Conservation (phyloP, 2,329 filamentous ascomycete species). For the Hawksworthiomyces lignivorus region DNA sequence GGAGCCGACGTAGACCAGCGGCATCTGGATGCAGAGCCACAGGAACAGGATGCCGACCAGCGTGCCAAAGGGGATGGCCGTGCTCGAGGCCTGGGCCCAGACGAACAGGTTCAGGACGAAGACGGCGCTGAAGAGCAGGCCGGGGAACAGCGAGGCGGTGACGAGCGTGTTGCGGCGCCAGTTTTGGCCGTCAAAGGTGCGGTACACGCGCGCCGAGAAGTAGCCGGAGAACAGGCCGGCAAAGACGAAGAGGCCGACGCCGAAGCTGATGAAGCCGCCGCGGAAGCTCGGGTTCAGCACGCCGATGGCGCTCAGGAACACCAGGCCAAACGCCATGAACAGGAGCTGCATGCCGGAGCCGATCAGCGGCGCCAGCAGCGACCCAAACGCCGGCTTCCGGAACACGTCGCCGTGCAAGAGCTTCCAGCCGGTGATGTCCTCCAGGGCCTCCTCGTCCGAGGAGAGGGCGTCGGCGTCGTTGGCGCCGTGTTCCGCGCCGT, state of each 20-base stretch:
- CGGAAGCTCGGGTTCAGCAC: slow-evolving; percentile 80
- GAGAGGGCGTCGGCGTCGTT: slow-evolving; percentile 41
- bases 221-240: slow-evolving; percentile 81
- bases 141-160: slow-evolving; percentile 72
- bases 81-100: slow-evolving; percentile 83
- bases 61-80: slow-evolving; percentile 76
- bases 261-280: slow-evolving; percentile 82
- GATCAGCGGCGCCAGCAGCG: slow-evolving; percentile 69
- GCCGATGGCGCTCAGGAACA: slow-evolving; percentile 66
- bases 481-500: slow-evolving; percentile 23
- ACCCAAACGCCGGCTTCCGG: slow-evolving; percentile 61
- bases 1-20: slow-evolving; percentile 72
- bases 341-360: slow-evolving; percentile 83
- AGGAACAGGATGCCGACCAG: slow-evolving; percentile 64
- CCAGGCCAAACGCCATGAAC: slow-evolving; percentile 68
- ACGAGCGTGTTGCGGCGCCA: slow-evolving; percentile 70
- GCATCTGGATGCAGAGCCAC: slow-evolving; percentile 81
- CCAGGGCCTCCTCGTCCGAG: slow-evolving; percentile 64
- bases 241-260: slow-evolving; percentile 73
- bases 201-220: slow-evolving; percentile 76
- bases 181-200: slow-evolving; percentile 68
- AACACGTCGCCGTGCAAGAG: slow-evolving; percentile 84
- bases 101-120: slow-evolving; percentile 84
- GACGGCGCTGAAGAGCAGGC: slow-evolving; percentile 64
- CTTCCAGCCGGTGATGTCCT: slow-evolving; percentile 85